Percentiles rank a stretch among this genome's conserved stretches.
These are phyloP conservation scores for Zygnema cylindricum DNA, from an alignment of 139 green algal genomes.

Conservation along the genomic window DNA sequence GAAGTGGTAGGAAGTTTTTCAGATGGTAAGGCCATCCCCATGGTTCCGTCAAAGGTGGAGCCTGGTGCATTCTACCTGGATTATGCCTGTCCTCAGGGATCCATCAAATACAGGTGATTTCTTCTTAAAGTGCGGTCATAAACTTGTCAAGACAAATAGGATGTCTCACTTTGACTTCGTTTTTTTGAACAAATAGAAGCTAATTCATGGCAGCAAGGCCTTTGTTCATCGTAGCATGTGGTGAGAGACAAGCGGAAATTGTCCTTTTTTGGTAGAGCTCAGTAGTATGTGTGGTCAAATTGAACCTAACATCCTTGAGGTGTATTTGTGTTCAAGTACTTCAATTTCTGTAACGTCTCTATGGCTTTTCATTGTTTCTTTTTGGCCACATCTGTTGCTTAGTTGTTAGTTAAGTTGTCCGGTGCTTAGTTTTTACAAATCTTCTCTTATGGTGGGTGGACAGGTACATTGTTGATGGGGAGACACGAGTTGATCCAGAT, in stretches of 20 bases:
- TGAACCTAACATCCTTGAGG: too few relatives aligned
- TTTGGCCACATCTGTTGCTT: not conserved
- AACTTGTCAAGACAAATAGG: too few relatives aligned
- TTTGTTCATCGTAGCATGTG: too few relatives aligned
- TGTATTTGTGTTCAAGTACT: too few relatives aligned
- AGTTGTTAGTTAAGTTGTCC: not conserved
- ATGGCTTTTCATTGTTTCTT: not conserved
- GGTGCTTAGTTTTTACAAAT: not conserved
- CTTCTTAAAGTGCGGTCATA: not conserved
- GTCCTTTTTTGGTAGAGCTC: too few relatives aligned
- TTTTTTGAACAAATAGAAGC: too few relatives aligned
- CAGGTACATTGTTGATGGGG: conserved; percentile 58
- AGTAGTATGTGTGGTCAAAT: too few relatives aligned
- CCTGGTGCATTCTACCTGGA: conserved; percentile 56
- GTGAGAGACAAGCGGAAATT: too few relatives aligned
- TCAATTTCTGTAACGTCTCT: not conserved
- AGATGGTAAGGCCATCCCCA: conserved; percentile 12
- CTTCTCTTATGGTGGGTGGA: too few relatives aligned
- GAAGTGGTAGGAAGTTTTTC: conserved; percentile 53
- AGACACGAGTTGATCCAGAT: conserved; percentile 46
- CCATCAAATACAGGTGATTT: conserved; percentile 56
- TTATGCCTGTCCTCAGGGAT: conserved; percentile 49
- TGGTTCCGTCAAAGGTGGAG: conserved; percentile 35
- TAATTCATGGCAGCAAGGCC: too few relatives aligned
- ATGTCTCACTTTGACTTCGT: too few relatives aligned